A percentile compares a stretch with the other conserved stretches of the same genome.
phyloP scores from a whole-genome alignment of 78 protist genomes.

The Dictyostelium intermedium region DNA sequence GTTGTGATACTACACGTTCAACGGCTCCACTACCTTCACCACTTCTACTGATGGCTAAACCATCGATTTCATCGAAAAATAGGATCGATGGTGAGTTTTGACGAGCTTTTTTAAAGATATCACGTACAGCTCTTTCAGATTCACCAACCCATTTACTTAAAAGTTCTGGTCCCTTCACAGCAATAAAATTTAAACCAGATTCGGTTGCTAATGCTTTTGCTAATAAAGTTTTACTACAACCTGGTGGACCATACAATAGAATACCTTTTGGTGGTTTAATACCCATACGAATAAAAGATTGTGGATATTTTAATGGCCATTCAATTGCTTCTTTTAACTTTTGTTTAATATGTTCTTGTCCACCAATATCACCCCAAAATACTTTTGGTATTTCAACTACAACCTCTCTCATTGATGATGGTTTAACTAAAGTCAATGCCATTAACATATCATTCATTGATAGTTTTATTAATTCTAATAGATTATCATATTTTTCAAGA shows the following conservation, averaged over 20 bases:
- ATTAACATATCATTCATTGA: slow-evolving; percentile 34
- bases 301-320: slow-evolving; percentile 95
- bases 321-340: slow-evolving; percentile 92
- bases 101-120: slow-evolving; percentile 91
- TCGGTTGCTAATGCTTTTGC: slow-evolving; percentile 98
- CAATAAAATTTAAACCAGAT: slow-evolving; percentile 91
- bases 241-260: slow-evolving; percentile 98
- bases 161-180: slow-evolving; percentile 97
- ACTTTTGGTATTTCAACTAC: slow-evolving; percentile 84
- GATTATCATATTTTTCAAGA: background rate
- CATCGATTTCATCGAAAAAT: slow-evolving; percentile 95
- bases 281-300: slow-evolving; percentile 90
- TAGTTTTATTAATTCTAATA: background rate
- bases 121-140: slow-evolving; percentile 92
- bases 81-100: slow-evolving; percentile 88
- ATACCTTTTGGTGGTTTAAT: slow-evolving; percentile 96
- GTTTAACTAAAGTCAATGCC: slow-evolving; percentile 36
- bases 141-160: slow-evolving; percentile 96
- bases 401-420: slow-evolving; percentile 81
- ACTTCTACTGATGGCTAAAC: slow-evolving; percentile 85
- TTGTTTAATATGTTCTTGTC: slow-evolving; percentile 91
- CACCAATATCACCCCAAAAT: slow-evolving; percentile 98
- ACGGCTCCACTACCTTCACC: slow-evolving; percentile 88
- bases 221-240: slow-evolving; percentile 95
- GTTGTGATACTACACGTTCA: slow-evolving; percentile 93